Evolutionary conservation across 1,139 yeast genomes (phyloP), one percentile per base, ranked within the genome.

Genomic region (Williopsis jadinii): DNA sequence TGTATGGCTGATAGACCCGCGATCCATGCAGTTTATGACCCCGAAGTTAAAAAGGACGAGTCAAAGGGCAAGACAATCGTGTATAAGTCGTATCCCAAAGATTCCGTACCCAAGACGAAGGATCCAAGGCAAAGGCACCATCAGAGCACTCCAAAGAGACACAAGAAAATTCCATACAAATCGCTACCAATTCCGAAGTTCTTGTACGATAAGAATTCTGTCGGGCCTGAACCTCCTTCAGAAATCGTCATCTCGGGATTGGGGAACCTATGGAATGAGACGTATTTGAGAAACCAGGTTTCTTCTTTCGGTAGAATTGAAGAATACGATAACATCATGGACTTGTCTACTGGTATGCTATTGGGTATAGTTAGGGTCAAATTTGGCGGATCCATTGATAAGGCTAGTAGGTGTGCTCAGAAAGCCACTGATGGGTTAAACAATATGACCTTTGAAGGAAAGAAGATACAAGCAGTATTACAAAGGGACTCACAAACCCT

Each of bases 301-400:
- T 68, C 69, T 35, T 64, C 73, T 31, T 84, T 70, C 60, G 96
- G 96, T 3, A 73, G 72, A 11, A 59, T 80, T 3, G 61, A 66
- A 6, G 78, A 75, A 34, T 66, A 84, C 42, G 77, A 76, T 47
- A 70, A 80, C 45, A 67, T 81, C 15, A 75, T 73, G 47, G 95
- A 90, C 55, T 87, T 94, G 1, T 68, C 70, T 14, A 80, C 84
- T 40, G 95, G 90, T 3, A 84, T 83, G 19, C 92, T 95, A 0
- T 62, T 88, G 39, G 95, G 95, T 3, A 67, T 87, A 30, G 84
- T 84, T 36, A 66, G 78, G 15, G 68, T 87, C 41, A 68, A 72
- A 43, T 88, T 75, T 61, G 77, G 71, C 43, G 90, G 90, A 3
- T 66, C 68, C 15, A 54, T 68, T 3, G 82, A 76, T 38, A 65